Conservation (phyloP, 495 filamentous ascomycete species). For the Aspergillus panamensis region DNA sequence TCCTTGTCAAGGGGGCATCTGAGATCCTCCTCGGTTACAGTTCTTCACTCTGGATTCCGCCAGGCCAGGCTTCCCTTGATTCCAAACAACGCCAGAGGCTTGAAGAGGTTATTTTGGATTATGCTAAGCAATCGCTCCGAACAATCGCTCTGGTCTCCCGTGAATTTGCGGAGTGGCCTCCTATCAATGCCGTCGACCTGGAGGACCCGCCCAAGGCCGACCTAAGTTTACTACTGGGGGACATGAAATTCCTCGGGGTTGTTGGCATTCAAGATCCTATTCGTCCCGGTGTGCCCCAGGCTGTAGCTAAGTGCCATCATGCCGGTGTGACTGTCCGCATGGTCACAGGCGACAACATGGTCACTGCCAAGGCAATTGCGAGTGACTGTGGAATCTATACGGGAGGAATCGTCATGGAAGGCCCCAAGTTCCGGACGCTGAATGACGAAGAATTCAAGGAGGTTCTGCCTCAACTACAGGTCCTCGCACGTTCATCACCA, state of each 20-base stretch:
- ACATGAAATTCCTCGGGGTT: constrained; percentile 64
- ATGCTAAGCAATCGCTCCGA: constrained; percentile 69
- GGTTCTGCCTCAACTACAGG: constrained; percentile 56
- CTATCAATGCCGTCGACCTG: constrained; percentile 49
- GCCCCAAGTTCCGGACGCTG: constrained; percentile 60
- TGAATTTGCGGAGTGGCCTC: constrained; percentile 74
- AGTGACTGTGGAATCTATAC: constrained; percentile 48
- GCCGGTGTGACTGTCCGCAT: constrained; percentile 79
- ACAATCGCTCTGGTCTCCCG: constrained; percentile 75
- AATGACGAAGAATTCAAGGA: constrained; percentile 57
- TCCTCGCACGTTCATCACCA: constrained; percentile 63
- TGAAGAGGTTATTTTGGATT: constrained; percentile 59
- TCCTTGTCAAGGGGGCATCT: constrained; percentile 72
- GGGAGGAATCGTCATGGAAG: constrained; percentile 57
- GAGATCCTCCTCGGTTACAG: constrained; percentile 67
- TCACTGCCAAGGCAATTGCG: constrained; percentile 71
- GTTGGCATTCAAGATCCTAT: constrained; percentile 73
- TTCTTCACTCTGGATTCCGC: constrained; percentile 55
- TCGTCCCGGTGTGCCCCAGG: constrained; percentile 61
- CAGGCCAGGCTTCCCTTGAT: constrained; percentile 50
- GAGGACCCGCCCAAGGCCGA: constrained; percentile 27
- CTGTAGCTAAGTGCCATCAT: constrained; percentile 60
- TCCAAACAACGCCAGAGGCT: constrained; percentile 38
- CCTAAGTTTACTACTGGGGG: constrained; percentile 30
- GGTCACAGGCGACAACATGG: constrained; percentile 73